phyloP scores from a whole-genome alignment of 768 basidiomycete species.

The Leccinum incarnatum region DNA sequence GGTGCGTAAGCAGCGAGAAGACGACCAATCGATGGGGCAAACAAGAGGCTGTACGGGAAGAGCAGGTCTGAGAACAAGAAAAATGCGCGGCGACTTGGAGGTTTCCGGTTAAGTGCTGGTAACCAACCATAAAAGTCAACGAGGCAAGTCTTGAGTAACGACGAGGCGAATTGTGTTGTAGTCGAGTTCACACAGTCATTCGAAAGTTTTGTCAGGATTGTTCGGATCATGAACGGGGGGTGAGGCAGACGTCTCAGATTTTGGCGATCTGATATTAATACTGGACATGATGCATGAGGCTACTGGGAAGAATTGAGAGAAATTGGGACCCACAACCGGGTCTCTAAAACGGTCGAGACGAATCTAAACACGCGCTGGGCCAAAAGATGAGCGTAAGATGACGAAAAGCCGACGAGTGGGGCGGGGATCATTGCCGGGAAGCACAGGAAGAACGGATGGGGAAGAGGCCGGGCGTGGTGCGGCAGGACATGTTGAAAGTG shows the following conservation, averaged over 20 bases:
- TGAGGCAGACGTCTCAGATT: conserved; percentile 21
- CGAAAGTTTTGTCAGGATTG: conserved; percentile 10
- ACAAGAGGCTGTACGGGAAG: conserved; percentile 25
- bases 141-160: conserved; percentile 13
- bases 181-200: conserved; percentile 26
- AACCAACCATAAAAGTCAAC: not conserved
- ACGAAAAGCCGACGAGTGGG: conserved; percentile 1
- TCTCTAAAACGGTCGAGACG: not conserved
- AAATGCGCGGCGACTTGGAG: conserved; percentile 18
- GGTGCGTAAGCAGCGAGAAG: conserved; percentile 19
- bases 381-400: not conserved
- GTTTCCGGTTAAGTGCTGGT: conserved; percentile 8
- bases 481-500: conserved; percentile 31
- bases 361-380: not conserved
- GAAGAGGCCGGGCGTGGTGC: conserved; percentile 19
- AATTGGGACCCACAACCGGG: not conserved
- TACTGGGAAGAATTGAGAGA: conserved; percentile 4
- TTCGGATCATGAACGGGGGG: conserved; percentile 30
- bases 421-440: conserved; percentile 24
- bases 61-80: conserved; percentile 1
- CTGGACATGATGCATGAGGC: conserved; percentile 30
- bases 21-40: conserved; percentile 15
- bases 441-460: conserved; percentile 6
- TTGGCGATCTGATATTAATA: conserved; percentile 33
- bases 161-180: not conserved